phyloP scores from a whole-genome alignment of 1,284 basidiomycete species.

The Papiliotrema laurentii region DNA sequence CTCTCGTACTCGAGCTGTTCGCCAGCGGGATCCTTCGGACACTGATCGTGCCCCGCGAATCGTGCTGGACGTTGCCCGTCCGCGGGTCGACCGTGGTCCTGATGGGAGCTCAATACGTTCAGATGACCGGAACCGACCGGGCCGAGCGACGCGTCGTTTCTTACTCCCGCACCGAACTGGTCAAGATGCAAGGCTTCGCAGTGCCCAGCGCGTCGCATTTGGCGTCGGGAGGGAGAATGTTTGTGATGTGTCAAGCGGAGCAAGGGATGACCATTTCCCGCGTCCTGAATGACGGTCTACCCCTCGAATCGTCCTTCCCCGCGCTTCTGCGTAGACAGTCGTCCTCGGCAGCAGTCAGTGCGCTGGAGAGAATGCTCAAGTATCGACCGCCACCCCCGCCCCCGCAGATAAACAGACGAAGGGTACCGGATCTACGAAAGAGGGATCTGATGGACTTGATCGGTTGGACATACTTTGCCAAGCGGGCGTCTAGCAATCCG shows the following conservation, averaged over 20 bases:
- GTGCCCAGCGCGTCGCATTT: constrained; percentile 43
- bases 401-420: constrained; percentile 21
- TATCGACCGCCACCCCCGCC: constrained; percentile 15
- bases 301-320: constrained; percentile 75
- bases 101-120: constrained; percentile 86
- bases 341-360: constrained; percentile 3
- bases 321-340: constrained; percentile 15
- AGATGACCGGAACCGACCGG: constrained; percentile 41
- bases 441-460: constrained; percentile 71
- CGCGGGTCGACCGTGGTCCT: constrained; percentile 76
- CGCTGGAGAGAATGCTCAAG: constrained; percentile 38
- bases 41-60: constrained; percentile 74
- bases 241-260: constrained; percentile 83
- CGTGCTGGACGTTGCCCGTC: constrained; percentile 80
- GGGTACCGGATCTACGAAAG: constrained; percentile 51
- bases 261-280: constrained; percentile 70
- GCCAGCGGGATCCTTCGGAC: constrained; percentile 75
- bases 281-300: constrained; percentile 79
- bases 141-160: constrained; percentile 66
- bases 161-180: constrained; percentile 75
- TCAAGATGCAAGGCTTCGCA: constrained; percentile 86
- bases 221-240: constrained; percentile 59
- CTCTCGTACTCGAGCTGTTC: constrained; percentile 75
- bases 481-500: constrained; percentile 72
- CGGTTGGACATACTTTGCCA: constrained; percentile 74